Base-by-base conservation (phyloP, 2,329 filamentous ascomycete genomes). In the Paecilomyces fulvus region DNA sequence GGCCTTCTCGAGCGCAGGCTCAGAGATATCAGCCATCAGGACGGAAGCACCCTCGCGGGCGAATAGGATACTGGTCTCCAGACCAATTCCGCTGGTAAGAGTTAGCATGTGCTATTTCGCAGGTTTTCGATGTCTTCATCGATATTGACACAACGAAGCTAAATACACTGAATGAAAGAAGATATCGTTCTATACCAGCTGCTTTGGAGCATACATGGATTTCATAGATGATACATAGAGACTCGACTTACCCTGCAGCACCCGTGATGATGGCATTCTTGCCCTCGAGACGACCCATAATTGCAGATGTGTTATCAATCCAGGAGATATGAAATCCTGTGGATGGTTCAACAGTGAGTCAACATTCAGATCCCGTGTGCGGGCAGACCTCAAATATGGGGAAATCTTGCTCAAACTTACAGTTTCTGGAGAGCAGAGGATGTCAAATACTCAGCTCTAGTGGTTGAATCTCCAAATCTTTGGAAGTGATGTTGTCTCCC, bases 61-160 rank as follows among this genome's bases (percentile, higher is more conserved):
- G 69, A 96, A 95, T 58, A 96, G 87, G 64, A 96, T 92, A 56
- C 83, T 83, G 1, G 92, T 96, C 78, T 96, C 91, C 52, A 96
- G 87, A 63, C 92, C 92, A 68, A 96, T 96, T 68, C 92, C 92
- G 68, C 92, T 75, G 53, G 31, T 30, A 25, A 12, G 9, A 3
- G 57, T 59, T 28, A 59, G 52, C 30, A 31, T 33, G 21, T 20
- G 11, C 8, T 30, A 2, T n/a, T 50, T 51, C 37, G 25, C 21
- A 50, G 20, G 12, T 49, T 31, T 21, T 31, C 48, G 12, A 12
- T 17, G 20, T 25, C 21, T 31, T 10, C 10, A 14, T 31, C 30
- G 10, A 31, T 31, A 4, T 31, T 31, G 30, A 31, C 2, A 28
- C 7, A 31, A 31, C 12, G 30, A 7, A 31, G 30, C 1, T 31